These are phyloP conservation scores for Suillus cothurnatus DNA, from an alignment of 768 basidiomycete genomes.

Conservation along the genomic window DNA sequence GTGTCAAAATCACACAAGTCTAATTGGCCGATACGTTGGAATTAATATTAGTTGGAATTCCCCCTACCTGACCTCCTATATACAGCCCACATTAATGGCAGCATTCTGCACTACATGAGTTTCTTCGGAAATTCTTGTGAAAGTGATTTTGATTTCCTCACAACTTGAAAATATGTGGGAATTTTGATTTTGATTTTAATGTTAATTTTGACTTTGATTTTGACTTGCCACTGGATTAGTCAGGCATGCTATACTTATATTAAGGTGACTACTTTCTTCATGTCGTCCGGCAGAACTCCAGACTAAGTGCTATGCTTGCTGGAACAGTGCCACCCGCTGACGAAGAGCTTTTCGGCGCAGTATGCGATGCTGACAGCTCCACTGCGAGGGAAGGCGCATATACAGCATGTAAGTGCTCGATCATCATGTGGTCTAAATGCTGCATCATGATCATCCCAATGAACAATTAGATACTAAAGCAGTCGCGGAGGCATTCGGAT, in stretches of 20 bases:
- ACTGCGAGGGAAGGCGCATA: slow-evolving; percentile 8
- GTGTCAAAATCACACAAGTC: not conserved
- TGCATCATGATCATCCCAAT: too few relatives aligned
- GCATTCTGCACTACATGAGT: not conserved
- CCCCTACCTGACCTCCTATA: not conserved
- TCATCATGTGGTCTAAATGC: not conserved
- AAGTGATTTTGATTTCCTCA: not conserved
- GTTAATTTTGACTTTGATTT: not conserved
- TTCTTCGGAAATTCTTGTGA: not conserved
- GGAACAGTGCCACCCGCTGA: slow-evolving; percentile 5
- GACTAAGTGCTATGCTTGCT: not conserved
- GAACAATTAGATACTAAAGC: slow-evolving; percentile 29
- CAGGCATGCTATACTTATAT: not conserved
- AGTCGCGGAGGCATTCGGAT: slow-evolving; percentile 50
- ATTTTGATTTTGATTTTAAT: slow-evolving; percentile 6
- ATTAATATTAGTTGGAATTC: too few relatives aligned
- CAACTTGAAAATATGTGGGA: not conserved
- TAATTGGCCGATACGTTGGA: not conserved
- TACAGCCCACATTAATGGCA: not conserved
- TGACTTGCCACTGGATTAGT: not conserved
- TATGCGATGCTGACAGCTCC: slow-evolving; percentile 9
- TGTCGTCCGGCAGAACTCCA: too few relatives aligned
- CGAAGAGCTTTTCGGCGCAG: slow-evolving; percentile 4
- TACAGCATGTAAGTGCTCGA: slow-evolving; percentile 16
- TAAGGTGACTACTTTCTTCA: not conserved